Evolutionary conservation across 2,329 filamentous ascomycete genomes (phyloP), one percentile per base, ranked within the genome.

Genomic region (Xylariaceae sp.): DNA sequence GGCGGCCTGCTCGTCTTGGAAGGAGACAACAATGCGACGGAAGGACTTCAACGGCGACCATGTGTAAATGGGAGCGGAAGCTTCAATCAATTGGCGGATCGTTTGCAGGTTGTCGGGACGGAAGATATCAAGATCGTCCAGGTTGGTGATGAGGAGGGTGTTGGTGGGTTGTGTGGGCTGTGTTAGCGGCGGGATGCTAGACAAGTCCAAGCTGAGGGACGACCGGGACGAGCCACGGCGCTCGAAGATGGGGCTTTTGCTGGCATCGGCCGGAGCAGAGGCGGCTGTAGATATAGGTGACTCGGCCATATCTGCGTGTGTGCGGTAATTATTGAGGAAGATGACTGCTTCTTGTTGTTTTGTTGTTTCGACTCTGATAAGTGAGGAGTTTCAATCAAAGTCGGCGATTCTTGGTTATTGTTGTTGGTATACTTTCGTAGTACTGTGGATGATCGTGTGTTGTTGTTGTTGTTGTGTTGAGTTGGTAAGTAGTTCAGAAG

Each of bases 21-120:
- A 93, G 66, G 88, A 90, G 62, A 89, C 84, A 67, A 93, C 81
- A 69, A 94, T 91, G 72, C 90, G 87, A 64, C 87, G 84, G 80
- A 94, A 91, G 5, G 88, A 92, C 73, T 90, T 90, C 63, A 94
- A 82, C 0, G 90, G 90, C 9, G 88, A 84, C 81, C 89, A 94
- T 60, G 87, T 85, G 75, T 90, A 87, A 64, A 93, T 85, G 54
- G 85, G 80, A 2, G 88, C 88, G n/a, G 86, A 84, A 53, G 82
- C 74, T 69, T 83, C 78, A 73, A 94, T 86, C 60, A 90, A 84
- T 57, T 86, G 81, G 71, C 86, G 87, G 69, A 93, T 89, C 62
- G 82, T 85, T 68, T 88, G 83, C 60, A 93, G 81, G 74, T 90
- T 91, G 63, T 87, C 82, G 15, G 88, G 80, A 60, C 83, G 80